A percentile compares a stretch with the other conserved stretches of the same genome.
Conservation (phyloP, 805 yeast species). For the Scheffersomyces coipomensis region DNA sequence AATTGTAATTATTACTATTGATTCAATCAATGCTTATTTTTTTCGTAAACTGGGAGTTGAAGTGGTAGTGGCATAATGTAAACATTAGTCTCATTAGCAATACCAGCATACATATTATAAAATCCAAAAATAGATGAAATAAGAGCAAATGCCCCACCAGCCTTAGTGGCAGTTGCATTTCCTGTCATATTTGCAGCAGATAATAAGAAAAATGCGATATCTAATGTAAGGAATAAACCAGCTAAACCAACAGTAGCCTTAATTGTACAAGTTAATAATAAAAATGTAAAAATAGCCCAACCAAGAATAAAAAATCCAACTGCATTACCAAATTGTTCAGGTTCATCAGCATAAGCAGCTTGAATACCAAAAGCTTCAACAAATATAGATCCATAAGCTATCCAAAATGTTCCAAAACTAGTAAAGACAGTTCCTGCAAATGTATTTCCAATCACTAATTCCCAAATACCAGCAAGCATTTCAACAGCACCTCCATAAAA, state of each 20-base stretch:
- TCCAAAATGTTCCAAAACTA: constrained; percentile 71
- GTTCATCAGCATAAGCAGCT: constrained; percentile 46
- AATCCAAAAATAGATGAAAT: constrained; percentile 55
- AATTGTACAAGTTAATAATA: constrained; percentile 51
- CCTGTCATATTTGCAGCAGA: constrained; percentile 51
- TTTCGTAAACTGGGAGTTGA: constrained; percentile 21
- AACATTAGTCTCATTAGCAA: constrained; percentile 57
- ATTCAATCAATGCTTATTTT: not conserved
- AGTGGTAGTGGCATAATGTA: constrained; percentile 51
- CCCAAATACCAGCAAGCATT: constrained; percentile 66
- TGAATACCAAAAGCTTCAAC: constrained; percentile 60
- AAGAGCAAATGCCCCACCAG: constrained; percentile 62
- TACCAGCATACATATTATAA: constrained; percentile 61
- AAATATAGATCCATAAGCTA: constrained; percentile 58
- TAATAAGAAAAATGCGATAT: constrained; percentile 53
- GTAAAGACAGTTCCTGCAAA: constrained; percentile 65
- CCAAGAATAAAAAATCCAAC: constrained; percentile 59
- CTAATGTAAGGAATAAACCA: constrained; percentile 52
- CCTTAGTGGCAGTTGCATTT: constrained; percentile 39
- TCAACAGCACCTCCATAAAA: constrained; percentile 66
- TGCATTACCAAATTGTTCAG: constrained; percentile 45
- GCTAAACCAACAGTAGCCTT: constrained; percentile 67
- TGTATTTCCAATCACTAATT: constrained; percentile 58
- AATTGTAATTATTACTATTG: not conserved
- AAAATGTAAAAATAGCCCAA: constrained; percentile 62